Evolutionary conservation across 2,329 filamentous ascomycete genomes (phyloP), one percentile per base, ranked within the genome.

Genomic region (Fusarium tupiense): DNA sequence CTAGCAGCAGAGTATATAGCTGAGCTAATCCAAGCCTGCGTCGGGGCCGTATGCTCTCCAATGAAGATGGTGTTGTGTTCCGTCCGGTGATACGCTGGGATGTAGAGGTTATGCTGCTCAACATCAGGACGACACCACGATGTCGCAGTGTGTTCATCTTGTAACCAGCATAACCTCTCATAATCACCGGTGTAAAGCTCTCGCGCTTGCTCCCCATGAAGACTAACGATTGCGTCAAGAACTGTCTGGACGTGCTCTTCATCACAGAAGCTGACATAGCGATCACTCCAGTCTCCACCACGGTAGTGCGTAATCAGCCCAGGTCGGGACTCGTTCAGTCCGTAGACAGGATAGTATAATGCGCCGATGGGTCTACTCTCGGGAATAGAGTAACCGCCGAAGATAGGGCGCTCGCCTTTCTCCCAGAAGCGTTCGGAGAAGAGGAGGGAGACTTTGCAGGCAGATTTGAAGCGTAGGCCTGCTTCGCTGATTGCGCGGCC

Each of bases 31-130:
- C 91, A 93, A 3, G 91, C 91, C 77, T 94, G 92, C 1, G 92
- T 94, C 78, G 91, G 93, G 12, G 87, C 89, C 0, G 91, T 93
- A 78, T 93, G 91, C 80, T 94, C 92, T 5, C 89, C 89, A 11
- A 92, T 84, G 67, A 93, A 93, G 40, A 93, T 89, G n/a, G 91
- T 90, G 54, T 91, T 89, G 71, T 87, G 87, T 80, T 94, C 74
- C 0, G 91, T 93, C 78, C 91, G 88, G 77, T 92, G 93, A 77
- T 93, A 94, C n/a, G 91, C 89, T 0, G 92, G 92, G 14, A 94
- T 83, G 74, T 92, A 94, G 31, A 93, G 78, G 73, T 92, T 87
- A 77, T 94, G 91, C 82, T 93, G 91, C 0, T 91, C 91, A 1
- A 90, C 84, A 1, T 85, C 81, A 2, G 92, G 91, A 9, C 81